Evolutionary conservation across 441 rosid genomes (phyloP).

Genomic region (Erysimum cheiri): DNA sequence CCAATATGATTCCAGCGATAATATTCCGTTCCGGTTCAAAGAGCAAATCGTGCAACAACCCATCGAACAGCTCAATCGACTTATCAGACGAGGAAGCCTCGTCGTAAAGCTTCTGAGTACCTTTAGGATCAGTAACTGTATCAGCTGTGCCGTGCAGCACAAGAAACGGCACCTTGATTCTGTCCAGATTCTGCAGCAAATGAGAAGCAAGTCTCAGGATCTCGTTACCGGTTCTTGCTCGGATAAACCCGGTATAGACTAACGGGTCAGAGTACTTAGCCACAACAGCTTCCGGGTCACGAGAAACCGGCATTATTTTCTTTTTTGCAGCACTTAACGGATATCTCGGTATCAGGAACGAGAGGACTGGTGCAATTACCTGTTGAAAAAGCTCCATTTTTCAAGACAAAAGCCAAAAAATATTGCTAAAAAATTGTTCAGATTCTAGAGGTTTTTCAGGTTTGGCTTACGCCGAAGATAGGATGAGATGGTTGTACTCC

Average conservation of each 20-base stretch:
- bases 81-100: conserved; percentile 83
- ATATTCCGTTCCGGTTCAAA: conserved; percentile 77
- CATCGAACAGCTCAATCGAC: conserved; percentile 64
- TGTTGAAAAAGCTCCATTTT: conserved; percentile 23
- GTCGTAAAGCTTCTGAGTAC: conserved; percentile 63
- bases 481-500: conserved; percentile 97
- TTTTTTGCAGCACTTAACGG: conserved; percentile 75
- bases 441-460: conserved; percentile 15
- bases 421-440: conserved; percentile 1
- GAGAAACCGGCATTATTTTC: conserved; percentile 70
- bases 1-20: conserved; percentile 56
- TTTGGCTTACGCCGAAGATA: conserved; percentile 56
- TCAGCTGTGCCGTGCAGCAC: conserved; percentile 85
- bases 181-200: conserved; percentile 67
- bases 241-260: conserved; percentile 73
- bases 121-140: conserved; percentile 78
- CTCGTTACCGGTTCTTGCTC: conserved; percentile 83
- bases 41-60: conserved; percentile 82
- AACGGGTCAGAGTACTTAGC: conserved; percentile 91
- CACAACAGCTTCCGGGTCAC: conserved; percentile 77
- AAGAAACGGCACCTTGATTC: conserved; percentile 66
- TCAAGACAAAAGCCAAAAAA: conserved; percentile 8
- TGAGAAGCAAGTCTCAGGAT: conserved; percentile 65
- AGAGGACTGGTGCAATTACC: conserved; percentile 75
- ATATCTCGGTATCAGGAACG: conserved; percentile 68